These are phyloP conservation scores for Rhododendron simsii DNA, from an alignment of 148 eudicot species.

Conservation along the genomic window DNA sequence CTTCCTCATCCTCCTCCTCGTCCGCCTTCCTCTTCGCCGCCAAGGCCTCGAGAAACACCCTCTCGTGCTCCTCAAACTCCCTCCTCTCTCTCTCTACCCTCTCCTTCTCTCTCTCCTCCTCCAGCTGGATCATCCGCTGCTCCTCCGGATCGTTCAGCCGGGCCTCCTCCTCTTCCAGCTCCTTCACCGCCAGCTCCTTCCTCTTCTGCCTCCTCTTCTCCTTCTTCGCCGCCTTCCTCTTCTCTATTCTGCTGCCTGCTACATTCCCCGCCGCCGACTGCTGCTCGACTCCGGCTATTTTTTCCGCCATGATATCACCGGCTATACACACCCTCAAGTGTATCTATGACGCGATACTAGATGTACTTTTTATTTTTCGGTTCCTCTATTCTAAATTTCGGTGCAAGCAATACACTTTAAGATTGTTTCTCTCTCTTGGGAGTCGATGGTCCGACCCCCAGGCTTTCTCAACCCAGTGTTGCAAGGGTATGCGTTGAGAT, in stretches of 20 bases:
- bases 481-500: too few relatives aligned
- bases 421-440: too few relatives aligned
- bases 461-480: too few relatives aligned
- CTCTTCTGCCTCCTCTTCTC: slow-evolving; percentile 72
- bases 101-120: slow-evolving; percentile 59
- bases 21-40: slow-evolving; percentile 39
- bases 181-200: slow-evolving; percentile 59
- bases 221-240: slow-evolving; percentile 74
- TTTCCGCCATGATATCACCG: slow-evolving; percentile 2
- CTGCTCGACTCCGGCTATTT: background rate
- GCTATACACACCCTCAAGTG: background rate
- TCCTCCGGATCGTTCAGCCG: slow-evolving; percentile 57
- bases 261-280: background rate
- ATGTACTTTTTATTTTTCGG: too few relatives aligned
- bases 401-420: too few relatives aligned
- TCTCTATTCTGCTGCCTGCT: slow-evolving; percentile 49
- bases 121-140: slow-evolving; percentile 35
- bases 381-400: too few relatives aligned
- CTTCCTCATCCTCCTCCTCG: slow-evolving; percentile 29
- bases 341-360: background rate
- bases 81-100: slow-evolving; percentile 55
- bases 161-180: slow-evolving; percentile 55
- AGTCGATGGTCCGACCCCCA: too few relatives aligned
- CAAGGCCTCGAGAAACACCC: slow-evolving; percentile 46
- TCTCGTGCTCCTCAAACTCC: slow-evolving; percentile 75